phyloP scores from a whole-genome alignment of 768 basidiomycete species.

The Asterophora lycoperdoides region DNA sequence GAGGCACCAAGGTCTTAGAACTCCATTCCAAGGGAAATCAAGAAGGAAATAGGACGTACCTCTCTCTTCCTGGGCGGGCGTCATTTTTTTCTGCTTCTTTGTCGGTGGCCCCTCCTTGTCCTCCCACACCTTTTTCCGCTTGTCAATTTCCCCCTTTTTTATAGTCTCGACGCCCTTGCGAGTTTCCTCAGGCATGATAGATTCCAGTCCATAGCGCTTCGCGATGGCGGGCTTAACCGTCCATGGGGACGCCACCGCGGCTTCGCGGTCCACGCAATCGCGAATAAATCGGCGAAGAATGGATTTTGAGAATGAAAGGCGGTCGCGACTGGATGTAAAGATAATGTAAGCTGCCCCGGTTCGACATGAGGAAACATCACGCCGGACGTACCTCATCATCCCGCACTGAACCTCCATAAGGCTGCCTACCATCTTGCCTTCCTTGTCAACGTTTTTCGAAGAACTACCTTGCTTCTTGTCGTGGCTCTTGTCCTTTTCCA shows the following conservation, averaged over 20 bases:
- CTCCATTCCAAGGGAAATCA: slow-evolving; percentile 16
- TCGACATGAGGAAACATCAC: neutral
- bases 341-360: neutral
- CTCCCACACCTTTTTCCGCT: slow-evolving; percentile 88
- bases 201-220: slow-evolving; percentile 77
- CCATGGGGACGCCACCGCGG: slow-evolving; percentile 94
- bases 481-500: slow-evolving; percentile 64
- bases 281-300: slow-evolving; percentile 95
- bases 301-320: slow-evolving; percentile 93
- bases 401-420: slow-evolving; percentile 79
- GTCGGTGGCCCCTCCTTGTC: slow-evolving; percentile 79
- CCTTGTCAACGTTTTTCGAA: slow-evolving; percentile 49
- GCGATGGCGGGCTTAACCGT: slow-evolving; percentile 86
- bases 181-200: slow-evolving; percentile 82
- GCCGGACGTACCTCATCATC: slow-evolving; percentile 65
- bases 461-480: slow-evolving; percentile 52
- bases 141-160: slow-evolving; percentile 87
- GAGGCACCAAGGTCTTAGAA: slow-evolving; percentile 22
- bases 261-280: slow-evolving; percentile 90
- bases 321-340: slow-evolving; percentile 70
- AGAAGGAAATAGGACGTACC: slow-evolving; percentile 35
- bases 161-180: slow-evolving; percentile 73
- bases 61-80: slow-evolving; percentile 69
- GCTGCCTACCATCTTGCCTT: slow-evolving; percentile 66
- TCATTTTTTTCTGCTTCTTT: slow-evolving; percentile 80